Evolutionary conservation across 371 early-diverging fungal species (phyloP), one percentile per base, ranked within the genome.

Genomic region (Mitosporidium daphniae): DNA sequence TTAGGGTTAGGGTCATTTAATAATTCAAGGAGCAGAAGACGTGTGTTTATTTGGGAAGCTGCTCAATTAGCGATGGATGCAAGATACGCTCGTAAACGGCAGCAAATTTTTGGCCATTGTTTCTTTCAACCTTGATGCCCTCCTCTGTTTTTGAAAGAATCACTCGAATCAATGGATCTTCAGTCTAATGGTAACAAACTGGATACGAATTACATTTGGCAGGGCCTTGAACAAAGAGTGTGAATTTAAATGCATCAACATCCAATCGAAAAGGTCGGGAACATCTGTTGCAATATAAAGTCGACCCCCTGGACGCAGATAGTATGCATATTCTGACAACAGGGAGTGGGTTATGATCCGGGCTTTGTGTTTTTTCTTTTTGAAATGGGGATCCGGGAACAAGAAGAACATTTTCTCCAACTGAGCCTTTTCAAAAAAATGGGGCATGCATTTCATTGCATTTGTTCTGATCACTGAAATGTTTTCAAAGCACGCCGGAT

Each of bases 301-400:
- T 28, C 78, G 62, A 25, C 91, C 91, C 12, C 77, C 82, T 4
- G 51, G 50, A 11, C 59, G 55, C 25, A 84, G 47, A 15, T 63
- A 56, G 42, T 78, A 86, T 8, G 91, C 89, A 41, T 86, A 91
- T 42, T 86, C 86, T 19, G 75, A 64, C 17, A 86, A 47, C 31
- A 91, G 48, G 2, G 63, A 70, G 22, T 39, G 51, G 34, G 71
- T 74, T 31, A 98, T 70, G 32, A 98, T 86, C 26, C 99, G 55
- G 0, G 77, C 82, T 55, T 93, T 95, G 48, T 93, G 89, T 50
- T 97, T 97, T 44, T 71, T 59, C 40, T 77, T 86, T 44, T 98
- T 98, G 45, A 98, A 98, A 39, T 97, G 95, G 13, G 99, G 99
- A 48, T 98, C 99, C 24, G 86, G 77, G 35, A 59, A 63, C 35